Conservation (phyloP, 2,329 filamentous ascomycete genomes). For the Mycosphaerelloides madeirae region DNA sequence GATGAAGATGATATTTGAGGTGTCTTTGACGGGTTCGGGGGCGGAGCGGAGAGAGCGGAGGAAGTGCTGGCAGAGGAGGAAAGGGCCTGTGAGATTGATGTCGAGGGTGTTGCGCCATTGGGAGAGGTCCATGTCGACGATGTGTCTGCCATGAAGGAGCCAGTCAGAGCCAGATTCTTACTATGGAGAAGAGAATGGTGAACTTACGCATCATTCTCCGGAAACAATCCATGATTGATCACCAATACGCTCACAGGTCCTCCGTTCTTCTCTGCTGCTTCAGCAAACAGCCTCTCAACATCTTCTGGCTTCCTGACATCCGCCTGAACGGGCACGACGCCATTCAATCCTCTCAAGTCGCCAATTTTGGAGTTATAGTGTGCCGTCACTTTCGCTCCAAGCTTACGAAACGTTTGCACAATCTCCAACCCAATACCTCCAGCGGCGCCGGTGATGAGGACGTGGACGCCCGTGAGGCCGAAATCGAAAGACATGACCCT, state of each 20-base stretch:
- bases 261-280: slow-evolving; percentile 33
- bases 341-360: slow-evolving; percentile 30
- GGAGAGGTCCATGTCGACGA: slow-evolving; percentile 26
- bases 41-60: slow-evolving; percentile 21
- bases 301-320: slow-evolving; percentile 33
- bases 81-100: slow-evolving; percentile 29
- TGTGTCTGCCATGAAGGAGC: slow-evolving; percentile 9
- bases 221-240: slow-evolving; percentile 37
- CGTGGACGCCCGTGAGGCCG: slow-evolving; percentile 29
- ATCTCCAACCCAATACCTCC: slow-evolving; percentile 32
- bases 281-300: slow-evolving; percentile 26
- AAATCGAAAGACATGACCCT: slow-evolving; percentile 28
- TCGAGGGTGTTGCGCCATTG: slow-evolving; percentile 30
- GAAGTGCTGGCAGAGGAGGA: slow-evolving; percentile 26
- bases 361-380: slow-evolving; percentile 34
- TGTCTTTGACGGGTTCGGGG: slow-evolving; percentile 16
- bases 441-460: slow-evolving; percentile 34
- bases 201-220: slow-evolving; percentile 14
- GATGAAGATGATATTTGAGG: slow-evolving; percentile 30
- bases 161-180: neutral
- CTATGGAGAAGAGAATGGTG: neutral
- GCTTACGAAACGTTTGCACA: slow-evolving; percentile 31
- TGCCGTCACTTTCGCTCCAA: slow-evolving; percentile 39
- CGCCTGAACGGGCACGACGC: slow-evolving; percentile 24
- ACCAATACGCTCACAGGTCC: slow-evolving; percentile 37